Conservation (phyloP, 2,329 filamentous ascomycete genomes). For the Pestalotiopsis sp. region DNA sequence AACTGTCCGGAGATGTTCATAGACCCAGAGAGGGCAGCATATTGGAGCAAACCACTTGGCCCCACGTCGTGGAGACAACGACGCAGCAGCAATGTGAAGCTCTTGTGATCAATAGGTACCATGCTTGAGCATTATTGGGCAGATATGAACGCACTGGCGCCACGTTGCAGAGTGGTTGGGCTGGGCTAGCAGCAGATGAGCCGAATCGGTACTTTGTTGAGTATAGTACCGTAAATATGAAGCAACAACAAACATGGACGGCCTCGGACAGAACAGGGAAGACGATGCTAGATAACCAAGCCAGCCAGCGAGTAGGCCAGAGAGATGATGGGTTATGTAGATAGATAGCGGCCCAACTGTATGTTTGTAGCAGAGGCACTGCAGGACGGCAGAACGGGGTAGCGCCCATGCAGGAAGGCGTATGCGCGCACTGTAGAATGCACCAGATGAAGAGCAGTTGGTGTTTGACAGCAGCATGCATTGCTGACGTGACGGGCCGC, state of each 20-base stretch:
- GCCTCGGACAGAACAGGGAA: conserved; percentile 19
- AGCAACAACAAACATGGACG: conserved; percentile 2
- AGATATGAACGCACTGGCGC: conserved; percentile 17
- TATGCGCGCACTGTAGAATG: conserved; percentile 20
- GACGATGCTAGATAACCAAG: conserved; percentile 14
- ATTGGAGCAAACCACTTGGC: conserved; percentile 3
- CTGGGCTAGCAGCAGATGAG: conserved; percentile 10
- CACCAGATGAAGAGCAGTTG: conserved; percentile 16
- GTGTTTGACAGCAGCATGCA: conserved; percentile 27
- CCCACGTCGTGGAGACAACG: conserved; percentile 5
- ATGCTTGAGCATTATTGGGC: conserved; percentile 17
- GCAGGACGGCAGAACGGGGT: conserved; percentile 22
- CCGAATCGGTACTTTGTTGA: neutral
- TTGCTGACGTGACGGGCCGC: conserved; percentile 22
- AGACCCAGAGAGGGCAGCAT: neutral
- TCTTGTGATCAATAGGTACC: conserved; percentile 14
- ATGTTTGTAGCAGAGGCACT: conserved; percentile 13
- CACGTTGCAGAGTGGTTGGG: conserved; percentile 18
- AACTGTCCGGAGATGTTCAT: neutral
- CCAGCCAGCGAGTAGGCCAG: no score
- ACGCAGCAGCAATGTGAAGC: conserved; percentile 8
- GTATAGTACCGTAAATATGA: conserved; percentile 1
- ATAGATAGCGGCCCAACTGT: conserved; percentile 25
- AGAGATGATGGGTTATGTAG: neutral
- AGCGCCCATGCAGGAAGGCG: conserved; percentile 7